Base-by-base conservation (phyloP, 768 basidiomycete species). In the Neoboletus magnificus region DNA sequence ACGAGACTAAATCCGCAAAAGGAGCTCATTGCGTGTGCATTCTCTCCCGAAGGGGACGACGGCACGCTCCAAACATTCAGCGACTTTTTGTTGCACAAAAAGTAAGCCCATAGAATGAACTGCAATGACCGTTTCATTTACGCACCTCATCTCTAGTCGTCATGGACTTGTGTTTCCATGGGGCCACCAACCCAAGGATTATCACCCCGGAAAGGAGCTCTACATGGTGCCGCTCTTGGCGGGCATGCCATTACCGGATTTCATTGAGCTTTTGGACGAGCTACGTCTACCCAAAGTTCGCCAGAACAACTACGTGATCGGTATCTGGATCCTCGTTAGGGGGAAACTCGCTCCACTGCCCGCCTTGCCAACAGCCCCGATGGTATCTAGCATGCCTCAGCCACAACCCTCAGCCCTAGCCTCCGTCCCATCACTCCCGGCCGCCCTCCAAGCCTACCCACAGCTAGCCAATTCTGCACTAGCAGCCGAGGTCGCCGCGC, bases 141-240 rank as follows among this genome's bases (percentile, higher is more conserved):
- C 37, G 3, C 32, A 13, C 27, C 13, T 58, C 42, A 57, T 56
- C 35, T 61, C 59, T 69, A 93, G 91, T 49, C 91, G 91, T 22
- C 90, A 93, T 67, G 91, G 89, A 11, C 79, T 93, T 22, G 82
- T 92, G 20, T 92, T 93, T 59, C 91, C 91, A 10, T 93, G 91
- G 91, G 88, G 91, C 1, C 76, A 76, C 45, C 80, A 82, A 39
- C 85, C 89, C 10, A 85, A 87, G 60, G 86, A 91, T 12, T 73
- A 82, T 63, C 78, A 82, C 53, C 87, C 89, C 39, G 93, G 92
- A 33, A 87, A 89, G 53, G 93, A 96, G 67, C 73, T 95, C 35
- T 96, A 96, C 63, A 81, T 95, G 61, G 80, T 95, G 18, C 93
- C 93, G 2, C 72, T 96, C 16, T 74, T 79, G 22, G 77, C 87